Evolutionary conservation across 768 basidiomycete genomes (phyloP).

Genomic region (Hemileccinum rubropunctum): DNA sequence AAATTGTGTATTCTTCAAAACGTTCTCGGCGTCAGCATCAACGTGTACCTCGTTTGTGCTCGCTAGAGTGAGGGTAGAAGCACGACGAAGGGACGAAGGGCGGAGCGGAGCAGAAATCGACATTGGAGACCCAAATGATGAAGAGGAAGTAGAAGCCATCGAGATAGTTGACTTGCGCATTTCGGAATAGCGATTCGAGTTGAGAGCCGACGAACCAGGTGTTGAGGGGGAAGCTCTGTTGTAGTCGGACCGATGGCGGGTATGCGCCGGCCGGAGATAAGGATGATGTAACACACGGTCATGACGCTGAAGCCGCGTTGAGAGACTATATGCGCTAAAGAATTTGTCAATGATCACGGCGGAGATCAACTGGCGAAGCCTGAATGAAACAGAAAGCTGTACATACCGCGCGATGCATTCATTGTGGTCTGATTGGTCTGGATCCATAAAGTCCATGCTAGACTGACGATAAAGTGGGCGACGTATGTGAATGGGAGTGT

Average conservation of each 20-base stretch:
- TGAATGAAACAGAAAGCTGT: slow-evolving; percentile 3
- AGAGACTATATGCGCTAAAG: slow-evolving; percentile 45
- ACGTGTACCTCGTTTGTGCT: slow-evolving; percentile 18
- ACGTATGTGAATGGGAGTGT: slow-evolving; percentile 46
- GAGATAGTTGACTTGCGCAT: slow-evolving; percentile 31
- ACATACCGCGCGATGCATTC: slow-evolving; percentile 63
- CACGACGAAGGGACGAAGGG: slow-evolving; percentile 41
- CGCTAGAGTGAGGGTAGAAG: slow-evolving; percentile 32
- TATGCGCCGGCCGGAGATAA: slow-evolving; percentile 43
- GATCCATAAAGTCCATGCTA: slow-evolving; percentile 82
- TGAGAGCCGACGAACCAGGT: slow-evolving; percentile 63
- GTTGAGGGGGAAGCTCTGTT: slow-evolving; percentile 43
- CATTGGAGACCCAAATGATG: slow-evolving; percentile 37
- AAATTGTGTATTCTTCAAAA: slow-evolving; percentile 6
- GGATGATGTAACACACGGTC: slow-evolving; percentile 64
- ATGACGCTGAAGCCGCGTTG: slow-evolving; percentile 62
- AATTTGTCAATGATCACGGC: slow-evolving; percentile 8
- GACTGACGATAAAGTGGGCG: slow-evolving; percentile 72
- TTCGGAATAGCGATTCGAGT: slow-evolving; percentile 36
- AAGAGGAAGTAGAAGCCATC: slow-evolving; percentile 27
- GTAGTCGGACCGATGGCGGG: slow-evolving; percentile 22
- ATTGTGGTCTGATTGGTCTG: slow-evolving; percentile 40
- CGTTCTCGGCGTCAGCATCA: slow-evolving; percentile 11
- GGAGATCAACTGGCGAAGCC: slow-evolving; percentile 1
- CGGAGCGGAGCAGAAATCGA: slow-evolving; percentile 37